Conservation (phyloP, 208 protist genomes). For the Leishmania turanica region DNA sequence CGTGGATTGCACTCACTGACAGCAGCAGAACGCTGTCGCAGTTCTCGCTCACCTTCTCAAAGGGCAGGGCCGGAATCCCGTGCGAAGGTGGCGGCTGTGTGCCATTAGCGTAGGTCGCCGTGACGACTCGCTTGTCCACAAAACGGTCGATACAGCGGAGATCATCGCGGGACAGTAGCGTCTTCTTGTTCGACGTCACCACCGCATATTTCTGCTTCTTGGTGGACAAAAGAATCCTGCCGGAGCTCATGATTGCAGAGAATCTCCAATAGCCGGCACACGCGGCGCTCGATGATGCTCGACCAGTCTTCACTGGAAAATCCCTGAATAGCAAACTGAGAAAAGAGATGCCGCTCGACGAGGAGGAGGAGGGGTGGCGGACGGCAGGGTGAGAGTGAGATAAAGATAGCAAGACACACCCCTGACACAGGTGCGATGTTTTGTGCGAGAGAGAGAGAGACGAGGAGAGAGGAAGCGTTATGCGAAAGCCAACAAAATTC, state of each 20-base stretch:
- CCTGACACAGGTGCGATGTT: neutral
- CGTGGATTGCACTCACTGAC: conserved; percentile 44
- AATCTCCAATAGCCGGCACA: neutral
- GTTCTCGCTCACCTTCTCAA: conserved; percentile 42
- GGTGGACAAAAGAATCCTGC: conserved; percentile 45
- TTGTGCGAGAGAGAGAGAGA: neutral
- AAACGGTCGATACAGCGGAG: conserved; percentile 60
- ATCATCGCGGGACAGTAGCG: conserved; percentile 53
- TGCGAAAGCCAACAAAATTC: neutral
- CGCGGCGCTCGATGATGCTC: neutral
- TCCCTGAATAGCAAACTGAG: neutral
- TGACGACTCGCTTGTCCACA: conserved; percentile 47
- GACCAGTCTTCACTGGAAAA: neutral
- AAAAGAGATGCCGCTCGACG: conserved; percentile 5
- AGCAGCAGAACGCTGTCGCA: conserved; percentile 62
- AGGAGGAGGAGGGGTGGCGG: neutral
- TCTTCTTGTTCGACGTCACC: conserved; percentile 43
- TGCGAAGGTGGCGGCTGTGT: conserved; percentile 35
- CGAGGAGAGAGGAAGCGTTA: conserved; percentile 5
- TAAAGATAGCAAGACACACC: conserved; percentile 2
- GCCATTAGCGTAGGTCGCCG: conserved; percentile 26
- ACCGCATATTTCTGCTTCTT: conserved; percentile 64
- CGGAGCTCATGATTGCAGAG: conserved; percentile 19
- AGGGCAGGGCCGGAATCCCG: conserved; percentile 68
- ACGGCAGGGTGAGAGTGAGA: conserved; percentile 3